phyloP scores from a whole-genome alignment of 2,329 filamentous ascomycete genomes.

The Fusarium beomiforme region DNA sequence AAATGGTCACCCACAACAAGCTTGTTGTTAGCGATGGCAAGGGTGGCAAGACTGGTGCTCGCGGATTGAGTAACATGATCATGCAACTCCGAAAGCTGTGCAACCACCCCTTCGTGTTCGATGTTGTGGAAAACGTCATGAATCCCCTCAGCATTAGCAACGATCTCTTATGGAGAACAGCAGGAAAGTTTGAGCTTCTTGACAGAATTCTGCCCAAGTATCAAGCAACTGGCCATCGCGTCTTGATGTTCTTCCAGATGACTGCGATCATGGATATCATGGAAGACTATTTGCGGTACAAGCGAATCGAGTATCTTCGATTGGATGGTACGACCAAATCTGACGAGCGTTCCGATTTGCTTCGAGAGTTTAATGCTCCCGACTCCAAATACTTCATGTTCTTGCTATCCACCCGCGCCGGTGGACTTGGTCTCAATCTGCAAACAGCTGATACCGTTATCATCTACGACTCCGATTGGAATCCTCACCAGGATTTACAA shows the following conservation, averaged over 20 bases:
- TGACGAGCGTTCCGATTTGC: constrained; percentile 91
- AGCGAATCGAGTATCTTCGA: constrained; percentile 86
- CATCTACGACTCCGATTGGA: constrained; percentile 99
- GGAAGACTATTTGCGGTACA: constrained; percentile 94
- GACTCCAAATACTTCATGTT: constrained; percentile 97
- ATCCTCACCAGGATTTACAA: constrained; percentile 98
- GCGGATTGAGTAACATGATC: constrained; percentile 98
- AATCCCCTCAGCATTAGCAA: constrained; percentile 90
- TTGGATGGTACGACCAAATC: constrained; percentile 97
- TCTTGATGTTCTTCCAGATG: constrained; percentile 99
- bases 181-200: constrained; percentile 96
- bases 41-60: constrained; percentile 92
- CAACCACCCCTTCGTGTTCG: constrained; percentile 99
- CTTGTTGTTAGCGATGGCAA: constrained; percentile 95
- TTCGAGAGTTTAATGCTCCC: constrained; percentile 89
- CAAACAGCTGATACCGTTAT: constrained; percentile 99
- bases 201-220: constrained; percentile 96
- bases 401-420: constrained; percentile 96
- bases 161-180: constrained; percentile 92
- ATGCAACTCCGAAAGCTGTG: constrained; percentile 99
- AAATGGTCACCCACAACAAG: constrained; percentile 95
- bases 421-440: constrained; percentile 95
- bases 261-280: constrained; percentile 99
- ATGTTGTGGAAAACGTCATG: constrained; percentile 98
- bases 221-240: constrained; percentile 87